phyloP scores from a whole-genome alignment of 192 early-diverging fungal genomes.

The Coemansia sp. region DNA sequence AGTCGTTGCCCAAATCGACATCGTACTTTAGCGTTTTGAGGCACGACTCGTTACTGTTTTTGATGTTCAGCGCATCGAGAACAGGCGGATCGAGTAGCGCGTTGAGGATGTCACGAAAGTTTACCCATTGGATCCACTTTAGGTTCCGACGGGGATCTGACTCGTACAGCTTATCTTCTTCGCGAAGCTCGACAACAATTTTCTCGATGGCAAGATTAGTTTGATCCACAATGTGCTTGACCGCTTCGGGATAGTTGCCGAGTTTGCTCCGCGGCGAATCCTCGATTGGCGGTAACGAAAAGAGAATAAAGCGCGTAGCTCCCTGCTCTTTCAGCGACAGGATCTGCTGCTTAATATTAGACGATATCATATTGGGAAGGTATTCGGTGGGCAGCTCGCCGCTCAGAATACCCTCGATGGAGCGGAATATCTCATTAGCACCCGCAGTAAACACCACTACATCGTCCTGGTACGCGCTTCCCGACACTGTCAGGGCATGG shows the following conservation, averaged over 20 bases:
- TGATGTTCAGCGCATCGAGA: constrained; percentile 43
- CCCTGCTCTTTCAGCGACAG: constrained; percentile 51
- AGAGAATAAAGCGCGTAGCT: constrained; percentile 35
- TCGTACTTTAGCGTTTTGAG: constrained; percentile 48
- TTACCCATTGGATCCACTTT: constrained; percentile 51
- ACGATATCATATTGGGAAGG: constrained; percentile 39
- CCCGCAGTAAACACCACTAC: constrained; percentile 51
- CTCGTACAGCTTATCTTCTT: constrained; percentile 43
- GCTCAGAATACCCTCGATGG: constrained; percentile 43
- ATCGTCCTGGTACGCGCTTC: constrained; percentile 40
- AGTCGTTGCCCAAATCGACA: constrained; percentile 50
- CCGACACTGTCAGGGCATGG: constrained; percentile 43
- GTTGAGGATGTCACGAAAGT: constrained; percentile 44
- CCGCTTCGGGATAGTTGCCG: constrained; percentile 45
- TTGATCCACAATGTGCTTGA: constrained; percentile 32
- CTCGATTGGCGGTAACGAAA: constrained; percentile 52
- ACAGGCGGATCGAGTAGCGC: constrained; percentile 32
- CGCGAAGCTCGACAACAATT: constrained; percentile 36
- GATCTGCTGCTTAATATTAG: constrained; percentile 42
- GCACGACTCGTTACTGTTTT: constrained; percentile 38
- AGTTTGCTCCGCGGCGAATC: constrained; percentile 53
- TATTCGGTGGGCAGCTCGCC: constrained; percentile 41
- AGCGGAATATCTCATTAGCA: constrained; percentile 50
- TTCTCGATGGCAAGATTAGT: constrained; percentile 46
- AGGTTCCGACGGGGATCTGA: constrained; percentile 29